phyloP scores from a whole-genome alignment of 257 asterid species.

The Ophiorrhiza pumila region DNA sequence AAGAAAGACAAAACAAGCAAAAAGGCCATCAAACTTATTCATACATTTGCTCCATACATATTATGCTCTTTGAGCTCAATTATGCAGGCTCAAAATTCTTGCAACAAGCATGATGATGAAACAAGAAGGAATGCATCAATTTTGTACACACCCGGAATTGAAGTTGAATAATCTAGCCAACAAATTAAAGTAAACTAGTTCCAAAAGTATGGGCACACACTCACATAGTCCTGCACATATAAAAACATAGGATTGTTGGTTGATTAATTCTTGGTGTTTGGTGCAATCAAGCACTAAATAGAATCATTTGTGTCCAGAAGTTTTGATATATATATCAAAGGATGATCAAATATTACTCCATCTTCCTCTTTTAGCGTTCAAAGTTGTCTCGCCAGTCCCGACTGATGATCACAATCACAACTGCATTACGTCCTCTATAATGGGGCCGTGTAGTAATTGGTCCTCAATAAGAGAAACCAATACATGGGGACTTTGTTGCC shows the following conservation, averaged over 20 bases:
- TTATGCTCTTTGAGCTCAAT: not conserved
- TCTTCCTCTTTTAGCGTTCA: not conserved
- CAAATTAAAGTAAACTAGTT: too few relatives aligned
- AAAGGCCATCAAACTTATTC: not conserved
- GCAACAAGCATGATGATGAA: not conserved
- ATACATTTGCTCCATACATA: too few relatives aligned
- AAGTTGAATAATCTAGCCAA: too few relatives aligned
- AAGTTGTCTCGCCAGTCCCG: not conserved
- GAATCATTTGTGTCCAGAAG: not conserved
- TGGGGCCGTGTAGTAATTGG: constrained; percentile 15
- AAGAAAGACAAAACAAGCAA: not conserved
- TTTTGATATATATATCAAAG: not conserved
- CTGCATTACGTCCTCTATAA: not conserved
- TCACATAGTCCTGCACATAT: too few relatives aligned
- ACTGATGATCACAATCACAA: too few relatives aligned
- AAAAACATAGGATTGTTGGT: too few relatives aligned
- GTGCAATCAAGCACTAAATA: not conserved
- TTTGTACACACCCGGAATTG: too few relatives aligned
- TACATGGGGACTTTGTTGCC: constrained; percentile 11
- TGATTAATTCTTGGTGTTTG: not conserved
- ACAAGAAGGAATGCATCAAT: too few relatives aligned
- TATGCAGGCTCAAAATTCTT: not conserved
- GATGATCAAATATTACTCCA: not conserved
- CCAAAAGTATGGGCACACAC: too few relatives aligned
- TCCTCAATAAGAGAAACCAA: not conserved